Evolutionary conservation across 257 asterid species (phyloP).

Genomic region (Solanum ossicruentum): DNA sequence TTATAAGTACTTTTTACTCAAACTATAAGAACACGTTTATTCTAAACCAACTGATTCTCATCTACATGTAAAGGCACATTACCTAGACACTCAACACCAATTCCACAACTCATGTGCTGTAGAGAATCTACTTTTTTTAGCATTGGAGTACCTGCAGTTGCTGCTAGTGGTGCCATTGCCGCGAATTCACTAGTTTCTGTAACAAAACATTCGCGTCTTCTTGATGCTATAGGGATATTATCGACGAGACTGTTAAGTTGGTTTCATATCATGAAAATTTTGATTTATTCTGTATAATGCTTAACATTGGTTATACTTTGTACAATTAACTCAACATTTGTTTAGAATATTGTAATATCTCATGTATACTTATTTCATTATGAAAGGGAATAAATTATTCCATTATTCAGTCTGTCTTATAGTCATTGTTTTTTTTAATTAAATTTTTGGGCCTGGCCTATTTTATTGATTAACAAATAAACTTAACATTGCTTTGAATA

Average conservation of each 20-base stretch:
- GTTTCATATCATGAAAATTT: background rate
- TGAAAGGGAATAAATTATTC: too few species aligned
- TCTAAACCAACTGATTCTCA: background rate
- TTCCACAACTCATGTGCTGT: constrained; percentile 60
- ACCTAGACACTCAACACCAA: constrained; percentile 75
- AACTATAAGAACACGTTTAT: background rate
- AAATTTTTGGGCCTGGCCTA: too few species aligned
- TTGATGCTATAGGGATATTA: constrained; percentile 79
- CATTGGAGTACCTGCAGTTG: constrained; percentile 98
- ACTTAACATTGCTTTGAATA: too few species aligned
- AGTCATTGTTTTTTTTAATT: background rate
- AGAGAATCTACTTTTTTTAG: constrained; percentile 99
- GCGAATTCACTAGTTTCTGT: constrained; percentile 89
- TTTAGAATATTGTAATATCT: background rate
- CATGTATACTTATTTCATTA: too few species aligned
- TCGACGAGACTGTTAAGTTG: background rate
- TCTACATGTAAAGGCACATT: constrained; percentile 44
- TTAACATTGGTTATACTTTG: background rate
- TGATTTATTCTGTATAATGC: background rate
- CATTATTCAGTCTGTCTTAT: background rate
- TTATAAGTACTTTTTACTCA: background rate
- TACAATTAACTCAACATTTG: background rate
- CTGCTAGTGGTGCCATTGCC: constrained; percentile 97
- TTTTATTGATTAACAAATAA: too few species aligned
- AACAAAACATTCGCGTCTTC: constrained; percentile 70